Evolutionary conservation across 2,329 filamentous ascomycete genomes (phyloP), one percentile per base, ranked within the genome.

Genomic region (Calonectria hongkongensis): DNA sequence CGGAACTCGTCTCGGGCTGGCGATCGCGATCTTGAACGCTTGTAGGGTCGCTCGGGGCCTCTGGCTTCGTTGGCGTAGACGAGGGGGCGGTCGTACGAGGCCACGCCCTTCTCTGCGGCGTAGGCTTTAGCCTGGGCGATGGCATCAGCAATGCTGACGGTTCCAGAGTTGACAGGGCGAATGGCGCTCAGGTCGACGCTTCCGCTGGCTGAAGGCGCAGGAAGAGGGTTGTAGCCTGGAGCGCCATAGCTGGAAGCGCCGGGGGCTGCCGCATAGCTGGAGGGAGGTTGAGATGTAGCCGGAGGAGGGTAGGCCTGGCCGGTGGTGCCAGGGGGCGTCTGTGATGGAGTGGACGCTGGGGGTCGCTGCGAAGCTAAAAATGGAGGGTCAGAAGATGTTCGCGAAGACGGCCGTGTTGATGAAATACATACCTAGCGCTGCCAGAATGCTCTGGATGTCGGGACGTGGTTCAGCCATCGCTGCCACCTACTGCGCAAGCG

Each of bases 51-150:
- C 50, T 85, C 84, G 16, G 78, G 73, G 62, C 74, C 79, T 71
- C 85, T 79, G 4, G 81, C 69, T 25, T 86, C 85, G 27, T 82
- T 75, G 47, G 83, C 82, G 78, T 89, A 90, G 66, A 85, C 85
- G 68, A 85, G 83, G 48, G 88, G 88, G 65, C 91, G 87, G 63
- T 93, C 91, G 82, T 92, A 93, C 18, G 89, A 87, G 45, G 89
- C 86, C 41, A 95, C 87, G 73, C 94, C 94, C 81, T 95, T 94
- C 82, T 96, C 93, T 36, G 94, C 92, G 48, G 95, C 94, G 83
- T 94, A 94, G 50, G 93, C 94, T 82, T 94, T 94, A 58, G 95
- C 95, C 82, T 95, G 95, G 47, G 95, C 94, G 79, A 98, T 93
- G 62, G 95, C 94, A 83, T 97, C 95, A 71, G 93, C 91, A 75